A percentile compares a stretch with the other conserved stretches of the same genome.
Evolutionary conservation across 257 asterid species (phyloP).

Genomic region (Penstemon eatonii): DNA sequence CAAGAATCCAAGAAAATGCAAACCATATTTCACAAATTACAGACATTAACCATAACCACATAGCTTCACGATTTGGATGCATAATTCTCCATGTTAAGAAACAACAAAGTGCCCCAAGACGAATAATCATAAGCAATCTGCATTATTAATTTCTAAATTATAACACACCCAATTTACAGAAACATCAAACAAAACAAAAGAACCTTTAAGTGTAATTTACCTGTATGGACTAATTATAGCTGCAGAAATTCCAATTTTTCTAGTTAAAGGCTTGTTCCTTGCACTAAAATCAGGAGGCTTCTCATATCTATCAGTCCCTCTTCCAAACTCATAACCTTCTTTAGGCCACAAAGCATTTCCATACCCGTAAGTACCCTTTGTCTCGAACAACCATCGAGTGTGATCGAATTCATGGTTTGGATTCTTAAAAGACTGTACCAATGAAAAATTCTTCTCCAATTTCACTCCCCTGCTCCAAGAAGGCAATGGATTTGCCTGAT

Average conservation of each 20-base stretch:
- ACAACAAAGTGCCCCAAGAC: constrained; percentile 71
- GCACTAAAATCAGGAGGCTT: constrained; percentile 78
- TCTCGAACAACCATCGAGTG: constrained; percentile 81
- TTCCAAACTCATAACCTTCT: constrained; percentile 59
- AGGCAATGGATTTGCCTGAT: constrained; percentile 66
- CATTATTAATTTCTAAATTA: constrained; percentile 19
- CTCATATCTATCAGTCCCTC: constrained; percentile 55
- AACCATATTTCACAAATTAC: constrained; percentile 91
- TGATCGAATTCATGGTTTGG: constrained; percentile 90
- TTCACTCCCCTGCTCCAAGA: constrained; percentile 51
- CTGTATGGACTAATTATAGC: constrained; percentile 90
- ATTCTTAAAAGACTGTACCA: constrained; percentile 83
- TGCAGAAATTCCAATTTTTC: constrained; percentile 80
- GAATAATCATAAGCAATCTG: constrained; percentile 75
- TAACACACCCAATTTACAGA: background rate
- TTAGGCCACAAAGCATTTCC: constrained; percentile 95
- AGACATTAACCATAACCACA: constrained; percentile 93
- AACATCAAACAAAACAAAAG: background rate
- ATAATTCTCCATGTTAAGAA: constrained; percentile 79
- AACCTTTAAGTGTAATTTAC: constrained; percentile 29
- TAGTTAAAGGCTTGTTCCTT: constrained; percentile 79
- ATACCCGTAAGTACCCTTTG: constrained; percentile 96
- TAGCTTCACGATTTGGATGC: constrained; percentile 84
- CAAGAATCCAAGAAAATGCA: constrained; percentile 89
- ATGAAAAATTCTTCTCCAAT: constrained; percentile 71